These are phyloP conservation scores for Chlamydomonas applanata DNA, from an alignment of 139 green algal species.

Conservation along the genomic window DNA sequence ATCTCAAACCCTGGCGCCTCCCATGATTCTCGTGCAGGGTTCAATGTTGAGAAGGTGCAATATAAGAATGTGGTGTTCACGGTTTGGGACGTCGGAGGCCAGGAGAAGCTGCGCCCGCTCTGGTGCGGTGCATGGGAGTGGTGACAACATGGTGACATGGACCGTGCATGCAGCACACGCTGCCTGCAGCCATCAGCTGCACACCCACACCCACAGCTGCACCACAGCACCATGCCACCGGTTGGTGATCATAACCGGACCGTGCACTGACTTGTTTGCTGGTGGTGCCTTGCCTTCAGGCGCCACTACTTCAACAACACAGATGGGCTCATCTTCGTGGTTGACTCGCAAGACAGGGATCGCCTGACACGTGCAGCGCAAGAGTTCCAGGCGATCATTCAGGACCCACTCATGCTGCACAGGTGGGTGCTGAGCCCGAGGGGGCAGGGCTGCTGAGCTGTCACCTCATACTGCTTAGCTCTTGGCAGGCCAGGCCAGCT, in stretches of 20 bases:
- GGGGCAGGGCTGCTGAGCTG: not conserved
- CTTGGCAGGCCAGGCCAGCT: too few species aligned
- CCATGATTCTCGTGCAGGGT: not conserved
- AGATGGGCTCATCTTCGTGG: slow-evolving; percentile 95
- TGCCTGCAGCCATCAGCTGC: not conserved
- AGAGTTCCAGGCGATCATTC: slow-evolving; percentile 95
- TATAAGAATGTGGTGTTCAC: slow-evolving; percentile 96
- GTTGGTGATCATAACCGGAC: too few species aligned
- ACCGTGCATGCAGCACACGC: not conserved
- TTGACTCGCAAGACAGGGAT: slow-evolving; percentile 96
- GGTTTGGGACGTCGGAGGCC: slow-evolving; percentile 92
- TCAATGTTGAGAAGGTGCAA: slow-evolving; percentile 83
- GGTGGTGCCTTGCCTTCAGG: slow-evolving; percentile 15
- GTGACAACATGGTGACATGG: not conserved
- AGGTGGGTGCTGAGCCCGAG: too few species aligned
- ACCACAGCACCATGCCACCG: too few species aligned
- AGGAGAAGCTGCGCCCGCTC: slow-evolving; percentile 44
- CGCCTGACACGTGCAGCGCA: slow-evolving; percentile 88
- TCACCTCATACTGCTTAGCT: too few species aligned
- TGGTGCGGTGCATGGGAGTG: slow-evolving; percentile 12
- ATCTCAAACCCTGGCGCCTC: not conserved
- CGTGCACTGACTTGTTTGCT: too few species aligned
- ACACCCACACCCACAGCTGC: too few species aligned
- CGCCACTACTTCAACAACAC: slow-evolving; percentile 99
- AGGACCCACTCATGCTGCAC: slow-evolving; percentile 71